Conservation (phyloP, 495 filamentous ascomycete genomes). For the Cercophora newfieldiana region DNA sequence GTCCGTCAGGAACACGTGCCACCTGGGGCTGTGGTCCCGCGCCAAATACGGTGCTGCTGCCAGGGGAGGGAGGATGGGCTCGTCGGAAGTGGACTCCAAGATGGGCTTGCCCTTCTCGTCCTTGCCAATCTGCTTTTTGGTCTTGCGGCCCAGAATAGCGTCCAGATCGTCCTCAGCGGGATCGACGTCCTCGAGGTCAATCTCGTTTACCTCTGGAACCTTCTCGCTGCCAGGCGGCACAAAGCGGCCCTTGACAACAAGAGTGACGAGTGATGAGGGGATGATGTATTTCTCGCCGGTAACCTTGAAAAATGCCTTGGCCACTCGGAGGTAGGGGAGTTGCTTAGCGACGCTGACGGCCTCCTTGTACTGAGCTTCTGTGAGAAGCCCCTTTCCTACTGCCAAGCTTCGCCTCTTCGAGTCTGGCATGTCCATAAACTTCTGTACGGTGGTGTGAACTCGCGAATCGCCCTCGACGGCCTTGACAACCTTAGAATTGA, state of each 20-base stretch:
- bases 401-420: constrained; percentile 67
- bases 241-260: constrained; percentile 93
- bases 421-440: constrained; percentile 82
- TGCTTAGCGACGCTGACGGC: constrained; percentile 76
- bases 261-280: constrained; percentile 87
- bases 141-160: constrained; percentile 78
- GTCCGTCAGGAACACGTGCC: constrained; percentile 93
- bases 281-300: constrained; percentile 90
- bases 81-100: constrained; percentile 47
- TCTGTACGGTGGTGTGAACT: constrained; percentile 74
- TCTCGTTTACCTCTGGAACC: constrained; percentile 68
- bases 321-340: constrained; percentile 78
- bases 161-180: constrained; percentile 91
- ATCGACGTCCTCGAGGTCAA: constrained; percentile 87
- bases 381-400: constrained; percentile 69
- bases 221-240: constrained; percentile 78
- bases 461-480: constrained; percentile 75
- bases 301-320: constrained; percentile 98
- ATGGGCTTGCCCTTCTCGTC: constrained; percentile 55
- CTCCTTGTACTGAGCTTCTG: constrained; percentile 71
- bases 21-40: constrained; percentile 82
- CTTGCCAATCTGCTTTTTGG: constrained; percentile 59
- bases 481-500: constrained; percentile 73
- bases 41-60: constrained; percentile 87
- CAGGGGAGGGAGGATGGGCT: constrained; percentile 74